Conservation (phyloP, 805 yeast genomes). For the Monosporozyma solicola region DNA sequence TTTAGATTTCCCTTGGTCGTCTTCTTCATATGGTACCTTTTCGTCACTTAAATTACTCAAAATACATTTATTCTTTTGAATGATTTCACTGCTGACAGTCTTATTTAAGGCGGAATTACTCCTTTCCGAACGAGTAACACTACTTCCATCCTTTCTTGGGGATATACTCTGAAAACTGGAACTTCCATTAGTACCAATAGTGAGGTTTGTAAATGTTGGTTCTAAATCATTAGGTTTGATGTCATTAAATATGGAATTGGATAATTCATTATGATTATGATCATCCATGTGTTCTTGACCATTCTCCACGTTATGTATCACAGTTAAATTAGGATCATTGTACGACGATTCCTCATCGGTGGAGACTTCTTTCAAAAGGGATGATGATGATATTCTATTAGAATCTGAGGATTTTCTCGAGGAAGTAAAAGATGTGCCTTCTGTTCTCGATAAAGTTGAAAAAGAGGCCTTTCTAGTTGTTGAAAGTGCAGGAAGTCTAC, state of each 20-base stretch:
- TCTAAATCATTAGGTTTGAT: background rate
- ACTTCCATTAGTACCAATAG: background rate
- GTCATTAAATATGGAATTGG: background rate
- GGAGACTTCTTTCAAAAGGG: background rate
- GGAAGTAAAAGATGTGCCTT: constrained; percentile 11
- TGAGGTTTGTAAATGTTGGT: background rate
- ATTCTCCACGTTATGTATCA: background rate
- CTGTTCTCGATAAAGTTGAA: constrained; percentile 10
- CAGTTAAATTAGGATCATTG: background rate
- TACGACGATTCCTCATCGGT: background rate
- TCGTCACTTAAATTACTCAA: constrained; percentile 8
- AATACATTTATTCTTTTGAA: constrained; percentile 8
- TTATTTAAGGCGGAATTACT: background rate
- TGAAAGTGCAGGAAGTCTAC: constrained; percentile 13
- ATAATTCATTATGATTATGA: background rate
- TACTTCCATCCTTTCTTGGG: background rate
- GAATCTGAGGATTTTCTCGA: constrained; percentile 6
- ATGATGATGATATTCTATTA: background rate
- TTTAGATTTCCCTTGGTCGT: background rate
- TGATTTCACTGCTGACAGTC: constrained; percentile 6
- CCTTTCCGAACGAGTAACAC: background rate
- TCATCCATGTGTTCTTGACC: background rate
- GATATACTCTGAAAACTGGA: background rate
- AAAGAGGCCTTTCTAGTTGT: constrained; percentile 20
- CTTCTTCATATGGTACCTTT: background rate